phyloP scores from a whole-genome alignment of 768 basidiomycete genomes.

The Phanerochaete carnosa region DNA sequence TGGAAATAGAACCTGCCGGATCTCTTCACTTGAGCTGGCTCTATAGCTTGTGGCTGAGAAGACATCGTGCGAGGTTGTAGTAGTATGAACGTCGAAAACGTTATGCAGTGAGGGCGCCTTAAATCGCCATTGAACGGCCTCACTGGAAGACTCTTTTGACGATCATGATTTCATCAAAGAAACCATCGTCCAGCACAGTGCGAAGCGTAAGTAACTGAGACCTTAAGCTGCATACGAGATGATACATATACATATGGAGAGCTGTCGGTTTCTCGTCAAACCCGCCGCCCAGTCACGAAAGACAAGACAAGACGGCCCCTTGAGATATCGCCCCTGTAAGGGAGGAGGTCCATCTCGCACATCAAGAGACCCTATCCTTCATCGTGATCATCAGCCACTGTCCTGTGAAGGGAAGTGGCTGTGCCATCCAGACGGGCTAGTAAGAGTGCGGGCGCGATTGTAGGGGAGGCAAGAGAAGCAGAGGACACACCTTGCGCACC shows the following conservation, averaged over 20 bases:
- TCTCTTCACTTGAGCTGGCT: not conserved
- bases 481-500: not conserved
- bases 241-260: not conserved
- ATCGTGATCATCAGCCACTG: not conserved
- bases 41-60: not conserved
- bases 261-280: constrained; percentile 9
- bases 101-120: too few relatives aligned
- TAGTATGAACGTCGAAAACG: too few relatives aligned
- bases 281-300: constrained; percentile 7
- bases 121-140: too few relatives aligned
- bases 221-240: not conserved
- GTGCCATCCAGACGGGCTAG: constrained; percentile 9
- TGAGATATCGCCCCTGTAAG: constrained; percentile 3
- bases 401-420: not conserved
- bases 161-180: too few relatives aligned
- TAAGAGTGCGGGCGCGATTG: not conserved
- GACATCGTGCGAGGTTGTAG: not conserved
- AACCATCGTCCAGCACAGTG: too few relatives aligned
- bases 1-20: not conserved
- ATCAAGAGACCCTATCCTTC: constrained; percentile 10
- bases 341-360: constrained; percentile 1
- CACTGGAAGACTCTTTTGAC: too few relatives aligned
- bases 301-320: constrained; percentile 6
- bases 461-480: not conserved
- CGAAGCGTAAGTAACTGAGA: too few relatives aligned